phyloP scores from a whole-genome alignment of 306 rosid species.

The Sechiopsis laciniata region DNA sequence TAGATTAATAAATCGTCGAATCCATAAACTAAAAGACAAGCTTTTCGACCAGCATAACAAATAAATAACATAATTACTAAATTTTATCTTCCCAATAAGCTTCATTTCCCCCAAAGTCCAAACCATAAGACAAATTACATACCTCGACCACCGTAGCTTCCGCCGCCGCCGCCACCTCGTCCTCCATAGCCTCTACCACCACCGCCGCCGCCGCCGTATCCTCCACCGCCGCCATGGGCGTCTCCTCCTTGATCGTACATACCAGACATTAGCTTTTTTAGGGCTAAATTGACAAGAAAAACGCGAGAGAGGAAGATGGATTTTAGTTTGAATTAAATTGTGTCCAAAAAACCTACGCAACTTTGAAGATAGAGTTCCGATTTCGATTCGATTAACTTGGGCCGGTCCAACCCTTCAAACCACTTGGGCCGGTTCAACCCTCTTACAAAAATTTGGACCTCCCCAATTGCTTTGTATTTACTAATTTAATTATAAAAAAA shows the following conservation, averaged over 20 bases:
- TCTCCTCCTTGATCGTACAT: conserved; percentile 81
- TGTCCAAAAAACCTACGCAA: not conserved
- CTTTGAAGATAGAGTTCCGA: not conserved
- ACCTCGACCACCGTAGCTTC: conserved; percentile 84
- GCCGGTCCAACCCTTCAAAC: not conserved
- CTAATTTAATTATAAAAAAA: too few species aligned
- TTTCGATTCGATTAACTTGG: not conserved
- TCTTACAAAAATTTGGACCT: not conserved
- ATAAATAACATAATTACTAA: not conserved
- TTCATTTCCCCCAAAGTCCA: not conserved
- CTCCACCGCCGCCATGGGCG: conserved; percentile 25
- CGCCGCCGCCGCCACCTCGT: conserved; percentile 24
- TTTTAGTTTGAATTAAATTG: conserved; percentile 23
- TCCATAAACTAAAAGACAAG: not conserved
- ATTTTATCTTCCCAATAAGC: not conserved
- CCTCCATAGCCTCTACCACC: conserved; percentile 28
- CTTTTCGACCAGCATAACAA: not conserved
- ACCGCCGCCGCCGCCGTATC: conserved; percentile 31
- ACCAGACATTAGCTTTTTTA: conserved; percentile 60
- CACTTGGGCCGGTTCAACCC: not conserved
- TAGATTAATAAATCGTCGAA: not conserved
- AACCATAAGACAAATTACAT: not conserved
- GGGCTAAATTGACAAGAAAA: conserved; percentile 34
- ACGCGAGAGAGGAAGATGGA: conserved; percentile 20
- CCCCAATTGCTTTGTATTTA: too few species aligned